Percentiles rank a stretch among this genome's conserved stretches.
Evolutionary conservation across 1,284 basidiomycete species (phyloP).

Genomic region (Peniophora sp.): DNA sequence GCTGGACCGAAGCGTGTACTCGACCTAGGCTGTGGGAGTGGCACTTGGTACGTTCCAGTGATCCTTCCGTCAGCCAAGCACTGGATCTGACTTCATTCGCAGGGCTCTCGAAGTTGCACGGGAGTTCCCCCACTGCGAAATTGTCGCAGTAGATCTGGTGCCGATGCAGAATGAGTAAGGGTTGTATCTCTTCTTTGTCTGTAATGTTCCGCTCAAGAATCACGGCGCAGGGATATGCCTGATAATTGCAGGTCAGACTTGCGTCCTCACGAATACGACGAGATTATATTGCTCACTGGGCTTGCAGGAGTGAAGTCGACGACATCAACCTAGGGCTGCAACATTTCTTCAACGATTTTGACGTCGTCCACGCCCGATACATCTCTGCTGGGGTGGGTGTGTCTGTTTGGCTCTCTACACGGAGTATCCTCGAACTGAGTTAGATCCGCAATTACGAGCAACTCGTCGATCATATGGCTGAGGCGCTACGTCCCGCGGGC

Average conservation of each 20-base stretch:
- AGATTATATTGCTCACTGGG: slow-evolving; percentile 1
- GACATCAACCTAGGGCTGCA: slow-evolving; percentile 76
- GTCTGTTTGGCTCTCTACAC: slow-evolving; percentile 4
- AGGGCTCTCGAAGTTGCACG: slow-evolving; percentile 71
- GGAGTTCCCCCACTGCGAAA: slow-evolving; percentile 61
- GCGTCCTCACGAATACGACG: no score
- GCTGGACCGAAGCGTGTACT: slow-evolving; percentile 53
- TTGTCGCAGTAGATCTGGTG: slow-evolving; percentile 69
- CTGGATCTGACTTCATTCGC: slow-evolving; percentile 4
- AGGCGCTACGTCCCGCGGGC: slow-evolving; percentile 61
- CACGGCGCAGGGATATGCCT: slow-evolving; percentile 45
- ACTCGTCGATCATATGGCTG: slow-evolving; percentile 60
- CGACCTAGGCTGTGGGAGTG: slow-evolving; percentile 76
- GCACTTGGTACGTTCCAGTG: slow-evolving; percentile 48
- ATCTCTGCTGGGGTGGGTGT: slow-evolving; percentile 58
- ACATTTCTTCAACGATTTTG: slow-evolving; percentile 70
- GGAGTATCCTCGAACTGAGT: slow-evolving; percentile 8
- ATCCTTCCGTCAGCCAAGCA: slow-evolving; percentile 6
- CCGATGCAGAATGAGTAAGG: slow-evolving; percentile 65
- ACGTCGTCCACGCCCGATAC: slow-evolving; percentile 64
- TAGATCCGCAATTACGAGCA: slow-evolving; percentile 62
- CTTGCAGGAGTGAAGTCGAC: slow-evolving; percentile 64
- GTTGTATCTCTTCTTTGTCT: slow-evolving; percentile 2
- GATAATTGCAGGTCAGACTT: slow-evolving; percentile 53
- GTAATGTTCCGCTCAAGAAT: slow-evolving; percentile 5